Conservation (phyloP, 2,329 filamentous ascomycete species). For the Cryphonectria radicalis region DNA sequence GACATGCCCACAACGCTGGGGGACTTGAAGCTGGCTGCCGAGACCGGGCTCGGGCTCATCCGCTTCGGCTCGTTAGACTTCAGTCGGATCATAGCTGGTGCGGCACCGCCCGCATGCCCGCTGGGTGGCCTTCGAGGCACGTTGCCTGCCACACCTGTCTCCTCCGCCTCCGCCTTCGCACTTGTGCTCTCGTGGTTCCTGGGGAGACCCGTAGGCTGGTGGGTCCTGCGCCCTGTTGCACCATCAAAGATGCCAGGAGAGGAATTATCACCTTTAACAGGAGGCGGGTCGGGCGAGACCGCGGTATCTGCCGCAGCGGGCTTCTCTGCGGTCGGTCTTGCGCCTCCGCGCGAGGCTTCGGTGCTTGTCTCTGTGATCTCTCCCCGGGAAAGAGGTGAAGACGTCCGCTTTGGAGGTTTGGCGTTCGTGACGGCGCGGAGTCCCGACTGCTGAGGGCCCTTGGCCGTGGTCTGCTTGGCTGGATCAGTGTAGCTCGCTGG, state of each 20-base stretch:
- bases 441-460: conserved; percentile 13
- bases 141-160: background rate
- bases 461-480: conserved; percentile 10
- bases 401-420: conserved; percentile 2
- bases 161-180: background rate
- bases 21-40: conserved; percentile 29
- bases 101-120: conserved; percentile 1
- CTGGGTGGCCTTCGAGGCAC: background rate
- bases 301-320: background rate
- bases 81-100: conserved; percentile 23
- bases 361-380: background rate
- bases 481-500: conserved; percentile 36
- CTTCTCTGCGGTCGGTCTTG: conserved; percentile 17
- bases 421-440: background rate
- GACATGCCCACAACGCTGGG: conserved; percentile 33
- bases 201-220: background rate
- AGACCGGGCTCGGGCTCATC: conserved; percentile 26
- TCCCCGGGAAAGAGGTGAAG: background rate
- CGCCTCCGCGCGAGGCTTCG: conserved; percentile 1
- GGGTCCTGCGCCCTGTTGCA: background rate
- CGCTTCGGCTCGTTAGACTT: conserved; percentile 28
- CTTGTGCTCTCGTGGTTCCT: background rate
- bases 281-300: background rate
- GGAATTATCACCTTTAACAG: background rate
- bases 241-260: conserved; percentile 15